These are phyloP conservation scores for Puya raimondii DNA, from an alignment of 176 grass and related monocot species.

Conservation along the genomic window DNA sequence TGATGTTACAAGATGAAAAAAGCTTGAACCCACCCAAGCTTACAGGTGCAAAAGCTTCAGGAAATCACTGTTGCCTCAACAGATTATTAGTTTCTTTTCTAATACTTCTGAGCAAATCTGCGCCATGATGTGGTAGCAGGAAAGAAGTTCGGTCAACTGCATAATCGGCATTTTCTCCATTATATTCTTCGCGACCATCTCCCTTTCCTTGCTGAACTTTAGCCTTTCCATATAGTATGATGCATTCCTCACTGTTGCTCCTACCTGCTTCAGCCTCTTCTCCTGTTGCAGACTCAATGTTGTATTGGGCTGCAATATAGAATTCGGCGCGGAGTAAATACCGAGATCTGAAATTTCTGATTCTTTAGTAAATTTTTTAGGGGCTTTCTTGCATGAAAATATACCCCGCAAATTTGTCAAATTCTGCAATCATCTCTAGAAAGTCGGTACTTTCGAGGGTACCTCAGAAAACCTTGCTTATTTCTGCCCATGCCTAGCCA, in stretches of 20 bases:
- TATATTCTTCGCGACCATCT: slow-evolving; percentile 7
- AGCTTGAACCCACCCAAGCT: too few species aligned
- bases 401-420: too few species aligned
- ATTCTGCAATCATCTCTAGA: too few species aligned
- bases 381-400: too few species aligned
- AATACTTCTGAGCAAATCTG: slow-evolving; percentile 17
- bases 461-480: too few species aligned
- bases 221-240: slow-evolving; percentile 9
- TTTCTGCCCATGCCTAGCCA: too few species aligned
- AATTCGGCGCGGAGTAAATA: neutral
- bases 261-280: slow-evolving; percentile 24
- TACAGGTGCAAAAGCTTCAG: too few species aligned
- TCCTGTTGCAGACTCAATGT: slow-evolving; percentile 10
- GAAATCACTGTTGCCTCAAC: neutral
- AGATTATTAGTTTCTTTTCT: slow-evolving; percentile 7
- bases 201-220: slow-evolving; percentile 11
- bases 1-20: too few species aligned
- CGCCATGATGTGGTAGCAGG: slow-evolving; percentile 15
- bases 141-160: slow-evolving; percentile 13
- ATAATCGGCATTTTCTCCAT: slow-evolving; percentile 17
- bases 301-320: slow-evolving; percentile 7
- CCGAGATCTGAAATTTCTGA: too few species aligned
- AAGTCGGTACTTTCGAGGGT: too few species aligned
- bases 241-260: slow-evolving; percentile 16
- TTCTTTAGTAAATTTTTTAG: too few species aligned